Evolutionary conservation across 306 rosid species (phyloP).

Genomic region (Vigna nakashimae): DNA sequence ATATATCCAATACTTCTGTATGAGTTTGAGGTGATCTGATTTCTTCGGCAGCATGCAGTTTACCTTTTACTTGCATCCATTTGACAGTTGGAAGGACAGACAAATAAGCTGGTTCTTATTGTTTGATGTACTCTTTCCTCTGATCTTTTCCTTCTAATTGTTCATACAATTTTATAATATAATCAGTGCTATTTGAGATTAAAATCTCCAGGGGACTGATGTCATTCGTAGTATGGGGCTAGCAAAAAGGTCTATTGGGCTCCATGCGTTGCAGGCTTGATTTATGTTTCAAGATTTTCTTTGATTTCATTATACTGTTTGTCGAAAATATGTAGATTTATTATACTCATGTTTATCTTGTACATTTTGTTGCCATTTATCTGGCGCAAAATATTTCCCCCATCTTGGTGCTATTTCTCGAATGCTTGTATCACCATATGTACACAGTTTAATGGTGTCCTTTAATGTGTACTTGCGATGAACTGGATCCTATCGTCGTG

Average conservation of each 20-base stretch:
- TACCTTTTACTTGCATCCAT: slow-evolving; percentile 29
- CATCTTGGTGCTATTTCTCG: not conserved
- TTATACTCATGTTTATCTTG: not conserved
- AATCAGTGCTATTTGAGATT: not conserved
- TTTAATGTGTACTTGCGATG: not conserved
- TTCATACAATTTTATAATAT: not conserved
- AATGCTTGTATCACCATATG: not conserved
- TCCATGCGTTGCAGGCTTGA: not conserved
- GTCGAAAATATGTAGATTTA: not conserved
- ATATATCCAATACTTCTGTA: not conserved
- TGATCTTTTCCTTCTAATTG: not conserved
- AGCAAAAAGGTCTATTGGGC: not conserved
- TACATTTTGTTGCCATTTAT: not conserved
- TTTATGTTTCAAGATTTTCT: not conserved
- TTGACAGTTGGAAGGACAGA: slow-evolving; percentile 2
- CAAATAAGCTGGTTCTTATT: not conserved
- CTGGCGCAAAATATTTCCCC: not conserved
- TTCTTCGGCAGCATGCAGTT: not conserved
- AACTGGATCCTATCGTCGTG: not conserved
- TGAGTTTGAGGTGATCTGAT: slow-evolving; percentile 15
- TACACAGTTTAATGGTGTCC: not conserved
- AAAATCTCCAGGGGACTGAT: not conserved
- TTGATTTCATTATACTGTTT: not conserved
- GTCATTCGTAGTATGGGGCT: not conserved
- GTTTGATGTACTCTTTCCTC: slow-evolving; percentile 24